These are phyloP conservation scores for Moesziomyces sp. DNA, from an alignment of 1,284 basidiomycete genomes.

Conservation along the genomic window DNA sequence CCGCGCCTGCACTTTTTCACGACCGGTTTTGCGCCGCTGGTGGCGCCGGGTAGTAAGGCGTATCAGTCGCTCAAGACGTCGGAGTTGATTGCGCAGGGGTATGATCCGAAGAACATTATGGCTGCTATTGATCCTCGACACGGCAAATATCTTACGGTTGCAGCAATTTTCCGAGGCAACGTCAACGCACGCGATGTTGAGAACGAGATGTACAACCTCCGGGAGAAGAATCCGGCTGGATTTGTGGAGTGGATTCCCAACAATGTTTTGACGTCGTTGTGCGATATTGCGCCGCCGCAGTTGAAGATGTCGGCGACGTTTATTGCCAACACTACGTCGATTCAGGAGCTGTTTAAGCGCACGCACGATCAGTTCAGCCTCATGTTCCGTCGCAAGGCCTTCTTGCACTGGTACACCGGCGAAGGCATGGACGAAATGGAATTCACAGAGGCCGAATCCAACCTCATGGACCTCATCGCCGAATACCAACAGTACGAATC, in stretches of 20 bases:
- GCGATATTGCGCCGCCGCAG: constrained; percentile 63
- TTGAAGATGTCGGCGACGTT: constrained; percentile 68
- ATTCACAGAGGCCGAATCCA: constrained; percentile 68
- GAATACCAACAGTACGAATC: constrained; percentile 69
- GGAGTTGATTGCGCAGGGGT: constrained; percentile 61
- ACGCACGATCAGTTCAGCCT: constrained; percentile 66
- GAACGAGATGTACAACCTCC: constrained; percentile 65
- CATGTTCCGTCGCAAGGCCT: constrained; percentile 68
- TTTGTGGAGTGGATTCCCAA: constrained; percentile 69
- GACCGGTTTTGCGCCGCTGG: constrained; percentile 66
- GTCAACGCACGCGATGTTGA: constrained; percentile 69
- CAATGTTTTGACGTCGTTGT: constrained; percentile 65
- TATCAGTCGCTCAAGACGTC: constrained; percentile 71
- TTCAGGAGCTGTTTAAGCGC: constrained; percentile 65
- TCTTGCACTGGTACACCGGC: constrained; percentile 69
- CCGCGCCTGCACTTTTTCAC: constrained; percentile 68
- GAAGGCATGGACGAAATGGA: constrained; percentile 69
- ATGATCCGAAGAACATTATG: constrained; percentile 66
- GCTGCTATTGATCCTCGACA: constrained; percentile 88
- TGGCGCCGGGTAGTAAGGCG: constrained; percentile 68
- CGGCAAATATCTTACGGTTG: constrained; percentile 85
- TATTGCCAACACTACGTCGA: constrained; percentile 67
- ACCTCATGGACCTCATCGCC: constrained; percentile 67
- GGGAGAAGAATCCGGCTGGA: constrained; percentile 59
- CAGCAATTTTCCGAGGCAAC: constrained; percentile 83